Evolutionary conservation across 2,329 filamentous ascomycete genomes (phyloP).

Genomic region (Microcera coccophila): DNA sequence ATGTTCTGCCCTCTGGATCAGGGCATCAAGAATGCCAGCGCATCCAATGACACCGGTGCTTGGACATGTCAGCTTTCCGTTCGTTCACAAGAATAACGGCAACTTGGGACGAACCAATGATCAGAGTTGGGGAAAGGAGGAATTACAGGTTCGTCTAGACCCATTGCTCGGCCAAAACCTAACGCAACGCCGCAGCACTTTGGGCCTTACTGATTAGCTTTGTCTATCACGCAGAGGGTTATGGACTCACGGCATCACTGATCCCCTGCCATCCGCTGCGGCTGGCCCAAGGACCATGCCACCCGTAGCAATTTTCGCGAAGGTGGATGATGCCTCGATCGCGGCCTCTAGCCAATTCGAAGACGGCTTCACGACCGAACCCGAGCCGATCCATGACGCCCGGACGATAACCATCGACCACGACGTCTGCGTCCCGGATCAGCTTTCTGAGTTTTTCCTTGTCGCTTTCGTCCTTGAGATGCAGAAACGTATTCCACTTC

Average conservation of each 20-base stretch:
- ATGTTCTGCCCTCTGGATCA: neutral
- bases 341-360: neutral
- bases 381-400: constrained; percentile 45
- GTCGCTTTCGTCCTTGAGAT: constrained; percentile 30
- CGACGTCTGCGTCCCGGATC: constrained; percentile 46
- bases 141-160: constrained; percentile 25
- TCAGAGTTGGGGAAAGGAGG: constrained; percentile 32
- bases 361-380: constrained; percentile 39
- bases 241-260: constrained; percentile 38
- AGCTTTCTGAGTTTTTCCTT: constrained; percentile 28
- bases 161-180: constrained; percentile 43
- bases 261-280: constrained; percentile 53
- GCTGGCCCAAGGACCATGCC: constrained; percentile 43
- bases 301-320: constrained; percentile 53
- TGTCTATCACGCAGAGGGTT: no score
- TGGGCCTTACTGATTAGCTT: no score
- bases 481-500: constrained; percentile 44
- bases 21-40: neutral
- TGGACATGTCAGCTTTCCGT: no score
- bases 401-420: constrained; percentile 48
- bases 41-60: constrained; percentile 1
- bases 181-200: constrained; percentile 41
- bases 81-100: neutral
- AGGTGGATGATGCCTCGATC: constrained; percentile 35
- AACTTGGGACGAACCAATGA: constrained; percentile 24